phyloP scores from a whole-genome alignment of 768 basidiomycete genomes.

The Boletus rufocinnamomeus region DNA sequence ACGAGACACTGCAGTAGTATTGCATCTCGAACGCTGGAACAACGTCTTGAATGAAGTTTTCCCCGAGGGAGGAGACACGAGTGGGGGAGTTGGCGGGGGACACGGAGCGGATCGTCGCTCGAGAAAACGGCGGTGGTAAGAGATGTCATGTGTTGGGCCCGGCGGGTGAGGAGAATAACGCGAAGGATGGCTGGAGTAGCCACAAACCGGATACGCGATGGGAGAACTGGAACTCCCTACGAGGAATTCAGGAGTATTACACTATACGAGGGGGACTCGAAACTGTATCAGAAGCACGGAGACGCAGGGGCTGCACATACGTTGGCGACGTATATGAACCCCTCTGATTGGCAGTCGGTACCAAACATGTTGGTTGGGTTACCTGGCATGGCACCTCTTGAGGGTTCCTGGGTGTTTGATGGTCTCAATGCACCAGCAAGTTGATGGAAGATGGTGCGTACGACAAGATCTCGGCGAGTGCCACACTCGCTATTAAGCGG shows the following conservation, averaged over 20 bases:
- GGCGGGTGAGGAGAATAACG: conserved; percentile 4
- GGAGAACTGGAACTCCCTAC: conserved; percentile 35
- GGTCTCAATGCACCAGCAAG: neutral
- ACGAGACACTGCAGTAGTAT: conserved; percentile 17
- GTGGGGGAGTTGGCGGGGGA: conserved; percentile 12
- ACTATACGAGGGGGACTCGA: conserved; percentile 5
- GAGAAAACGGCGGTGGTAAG: conserved; percentile 10
- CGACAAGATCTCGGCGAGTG: conserved; percentile 7
- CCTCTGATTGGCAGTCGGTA: conserved; percentile 7
- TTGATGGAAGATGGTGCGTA: conserved; percentile 10
- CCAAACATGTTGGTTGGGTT: neutral
- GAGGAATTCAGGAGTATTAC: conserved; percentile 34
- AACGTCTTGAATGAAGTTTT: conserved; percentile 28
- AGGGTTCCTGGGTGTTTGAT: conserved; percentile 16
- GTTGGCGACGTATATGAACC: conserved; percentile 33
- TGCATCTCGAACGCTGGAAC: conserved; percentile 33
- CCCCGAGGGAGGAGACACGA: conserved; percentile 16
- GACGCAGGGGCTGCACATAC: conserved; percentile 16
- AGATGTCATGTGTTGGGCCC: conserved; percentile 9
- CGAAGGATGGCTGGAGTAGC: conserved; percentile 32
- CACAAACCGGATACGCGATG: conserved; percentile 32
- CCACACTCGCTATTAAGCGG: neutral
- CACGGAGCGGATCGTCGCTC: conserved; percentile 25
- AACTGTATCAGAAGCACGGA: neutral
- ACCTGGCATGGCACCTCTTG: neutral